Conservation (phyloP, 2,329 filamentous ascomycete genomes). For the Rutstroemia sp. region DNA sequence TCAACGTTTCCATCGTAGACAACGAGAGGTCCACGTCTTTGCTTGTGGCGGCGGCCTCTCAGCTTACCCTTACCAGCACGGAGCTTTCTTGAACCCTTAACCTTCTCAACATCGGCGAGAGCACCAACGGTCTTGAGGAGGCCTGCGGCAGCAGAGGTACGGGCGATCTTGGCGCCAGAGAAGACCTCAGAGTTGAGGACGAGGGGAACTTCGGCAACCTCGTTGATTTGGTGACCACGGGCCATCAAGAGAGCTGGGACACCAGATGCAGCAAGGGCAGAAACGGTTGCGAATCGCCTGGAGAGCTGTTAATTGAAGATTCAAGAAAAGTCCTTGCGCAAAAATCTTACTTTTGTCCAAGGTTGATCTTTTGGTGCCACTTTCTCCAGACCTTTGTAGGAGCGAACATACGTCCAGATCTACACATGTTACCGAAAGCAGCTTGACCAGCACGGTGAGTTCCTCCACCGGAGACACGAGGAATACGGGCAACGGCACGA, state of each 20-base stretch:
- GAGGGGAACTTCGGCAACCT: constrained; percentile 91
- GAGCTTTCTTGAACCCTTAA: constrained; percentile 92
- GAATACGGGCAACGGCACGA: constrained; percentile 99
- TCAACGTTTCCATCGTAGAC: constrained; percentile 96
- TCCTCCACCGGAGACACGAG: constrained; percentile 99
- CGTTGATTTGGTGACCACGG: constrained; percentile 91
- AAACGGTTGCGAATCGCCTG: constrained; percentile 95
- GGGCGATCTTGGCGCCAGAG: constrained; percentile 68
- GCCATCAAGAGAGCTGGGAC: constrained; percentile 91
- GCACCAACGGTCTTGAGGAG: constrained; percentile 91
- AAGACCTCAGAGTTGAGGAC: constrained; percentile 90
- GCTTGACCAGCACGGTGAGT: constrained; percentile 99
- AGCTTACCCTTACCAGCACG: constrained; percentile 99
- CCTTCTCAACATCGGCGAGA: constrained; percentile 86
- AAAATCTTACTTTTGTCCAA: constrained; percentile 76
- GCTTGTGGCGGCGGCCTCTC: constrained; percentile 89
- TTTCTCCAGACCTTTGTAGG: constrained; percentile 99
- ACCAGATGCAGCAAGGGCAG: constrained; percentile 92
- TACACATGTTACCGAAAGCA: constrained; percentile 99
- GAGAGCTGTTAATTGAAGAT: constrained; percentile 19
- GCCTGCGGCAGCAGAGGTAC: constrained; percentile 79
- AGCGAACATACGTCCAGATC: constrained; percentile 99
- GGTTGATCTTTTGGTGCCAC: constrained; percentile 99
- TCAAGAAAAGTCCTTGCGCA: constrained; percentile 10
- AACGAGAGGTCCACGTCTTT: constrained; percentile 95